phyloP scores from a whole-genome alignment of 176 grass and related monocot genomes.

The Zea mays region DNA sequence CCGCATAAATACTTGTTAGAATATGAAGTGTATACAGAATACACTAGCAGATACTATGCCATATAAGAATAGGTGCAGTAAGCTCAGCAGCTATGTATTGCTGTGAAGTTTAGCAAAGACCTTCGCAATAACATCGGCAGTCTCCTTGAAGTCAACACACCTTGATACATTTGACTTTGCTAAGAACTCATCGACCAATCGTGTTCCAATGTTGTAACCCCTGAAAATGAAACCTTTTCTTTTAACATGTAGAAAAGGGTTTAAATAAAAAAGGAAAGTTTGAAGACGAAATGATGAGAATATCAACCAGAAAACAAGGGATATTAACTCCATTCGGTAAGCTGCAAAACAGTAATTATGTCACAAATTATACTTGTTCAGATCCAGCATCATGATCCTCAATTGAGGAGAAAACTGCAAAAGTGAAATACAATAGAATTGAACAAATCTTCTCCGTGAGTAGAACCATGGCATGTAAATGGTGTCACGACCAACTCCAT shows the following conservation, averaged over 20 bases:
- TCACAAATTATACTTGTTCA: slow-evolving; percentile 14
- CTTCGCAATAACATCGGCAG: slow-evolving; percentile 95
- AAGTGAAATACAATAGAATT: neutral
- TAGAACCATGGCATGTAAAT: neutral
- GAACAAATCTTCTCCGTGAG: neutral
- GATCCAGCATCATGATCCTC: neutral
- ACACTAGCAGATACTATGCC: neutral
- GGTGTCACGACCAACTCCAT: neutral
- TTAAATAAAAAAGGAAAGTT: neutral
- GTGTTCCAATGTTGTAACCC: slow-evolving; percentile 96
- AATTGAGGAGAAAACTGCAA: neutral
- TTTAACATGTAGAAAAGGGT: slow-evolving; percentile 14
- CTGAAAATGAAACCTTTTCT: slow-evolving; percentile 31
- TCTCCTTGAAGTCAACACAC: slow-evolving; percentile 98
- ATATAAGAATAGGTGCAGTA: neutral
- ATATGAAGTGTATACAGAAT: neutral
- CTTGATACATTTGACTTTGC: slow-evolving; percentile 92
- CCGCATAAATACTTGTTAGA: neutral
- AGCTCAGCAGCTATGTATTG: neutral
- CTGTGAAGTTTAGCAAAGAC: slow-evolving; percentile 35
- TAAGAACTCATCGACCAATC: slow-evolving; percentile 94
- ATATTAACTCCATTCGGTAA: slow-evolving; percentile 10
- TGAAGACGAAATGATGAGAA: neutral
- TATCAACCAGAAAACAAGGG: neutral
- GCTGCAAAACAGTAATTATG: neutral